These are phyloP conservation scores for Backusella westeae DNA, from an alignment of 192 early-diverging fungal species.

Conservation along the genomic window DNA sequence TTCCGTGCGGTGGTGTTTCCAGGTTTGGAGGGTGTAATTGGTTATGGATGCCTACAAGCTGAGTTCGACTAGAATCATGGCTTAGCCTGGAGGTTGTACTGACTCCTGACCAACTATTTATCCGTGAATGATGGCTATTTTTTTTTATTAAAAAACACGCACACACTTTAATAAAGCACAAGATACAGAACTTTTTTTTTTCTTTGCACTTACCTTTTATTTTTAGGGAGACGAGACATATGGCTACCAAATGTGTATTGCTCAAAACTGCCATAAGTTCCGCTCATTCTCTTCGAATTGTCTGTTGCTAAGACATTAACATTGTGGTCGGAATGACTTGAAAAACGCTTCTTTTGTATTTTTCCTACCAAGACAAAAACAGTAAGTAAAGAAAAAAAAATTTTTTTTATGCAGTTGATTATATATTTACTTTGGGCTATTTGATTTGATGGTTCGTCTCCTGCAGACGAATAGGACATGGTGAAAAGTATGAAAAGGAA, in stretches of 20 bases:
- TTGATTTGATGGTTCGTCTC: not conserved
- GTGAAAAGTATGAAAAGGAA: not conserved
- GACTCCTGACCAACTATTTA: not conserved
- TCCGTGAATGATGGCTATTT: not conserved
- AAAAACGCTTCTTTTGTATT: not conserved
- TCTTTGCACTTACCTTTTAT: not conserved
- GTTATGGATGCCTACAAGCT: constrained; percentile 2
- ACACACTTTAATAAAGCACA: not conserved
- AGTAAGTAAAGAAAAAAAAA: not conserved
- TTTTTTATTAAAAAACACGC: too few species aligned
- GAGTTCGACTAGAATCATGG: constrained; percentile 4
- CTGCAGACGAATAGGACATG: not conserved
- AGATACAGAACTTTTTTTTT: not conserved
- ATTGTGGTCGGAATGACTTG: not conserved
- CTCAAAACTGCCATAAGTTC: not conserved
- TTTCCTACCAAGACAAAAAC: not conserved
- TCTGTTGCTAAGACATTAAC: not conserved
- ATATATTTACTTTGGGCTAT: not conserved
- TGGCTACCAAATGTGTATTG: not conserved
- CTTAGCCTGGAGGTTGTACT: not conserved
- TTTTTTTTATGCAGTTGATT: not conserved
- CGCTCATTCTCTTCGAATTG: not conserved
- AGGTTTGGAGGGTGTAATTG: not conserved
- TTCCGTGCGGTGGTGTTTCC: constrained; percentile 7
- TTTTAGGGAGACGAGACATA: not conserved